Conservation (phyloP, 345 rosid genomes). For the Citrus mangshanensis region DNA sequence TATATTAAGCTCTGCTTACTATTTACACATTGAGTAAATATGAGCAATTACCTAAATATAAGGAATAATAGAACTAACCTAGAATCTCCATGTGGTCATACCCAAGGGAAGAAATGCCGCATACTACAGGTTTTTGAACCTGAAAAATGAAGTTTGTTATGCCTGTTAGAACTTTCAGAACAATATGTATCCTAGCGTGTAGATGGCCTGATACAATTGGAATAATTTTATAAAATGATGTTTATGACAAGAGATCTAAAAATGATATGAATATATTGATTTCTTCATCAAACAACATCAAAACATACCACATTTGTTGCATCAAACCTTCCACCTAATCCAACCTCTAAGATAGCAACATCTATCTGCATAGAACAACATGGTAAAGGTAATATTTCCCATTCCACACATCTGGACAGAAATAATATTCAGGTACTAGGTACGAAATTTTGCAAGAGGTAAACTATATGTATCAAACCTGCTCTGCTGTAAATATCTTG, state of each 20-base stretch:
- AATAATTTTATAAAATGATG: not conserved
- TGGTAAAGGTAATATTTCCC: not conserved
- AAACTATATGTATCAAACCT: conserved; percentile 45
- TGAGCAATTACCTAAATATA: conserved; percentile 12
- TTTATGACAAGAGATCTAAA: not conserved
- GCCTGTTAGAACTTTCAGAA: conserved; percentile 8
- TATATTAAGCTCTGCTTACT: not conserved
- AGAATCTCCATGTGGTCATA: conserved; percentile 99
- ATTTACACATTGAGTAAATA: conserved; percentile 1
- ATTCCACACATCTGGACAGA: not conserved
- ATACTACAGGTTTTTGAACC: conserved; percentile 79
- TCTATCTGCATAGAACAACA: conserved; percentile 56
- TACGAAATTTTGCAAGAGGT: not conserved
- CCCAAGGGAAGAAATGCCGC: conserved; percentile 91
- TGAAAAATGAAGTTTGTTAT: conserved; percentile 27
- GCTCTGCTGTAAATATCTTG: conserved; percentile 79
- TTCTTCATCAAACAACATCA: conserved; percentile 4
- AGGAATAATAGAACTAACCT: conserved; percentile 61
- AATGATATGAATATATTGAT: not conserved
- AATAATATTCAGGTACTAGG: not conserved
- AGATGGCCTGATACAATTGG: not conserved
- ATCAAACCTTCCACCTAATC: conserved; percentile 86
- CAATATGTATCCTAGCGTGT: not conserved
- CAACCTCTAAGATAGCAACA: conserved; percentile 92
- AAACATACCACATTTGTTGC: conserved; percentile 87